Conservation (phyloP, 2,329 filamentous ascomycete genomes). For the Claviceps citrina region DNA sequence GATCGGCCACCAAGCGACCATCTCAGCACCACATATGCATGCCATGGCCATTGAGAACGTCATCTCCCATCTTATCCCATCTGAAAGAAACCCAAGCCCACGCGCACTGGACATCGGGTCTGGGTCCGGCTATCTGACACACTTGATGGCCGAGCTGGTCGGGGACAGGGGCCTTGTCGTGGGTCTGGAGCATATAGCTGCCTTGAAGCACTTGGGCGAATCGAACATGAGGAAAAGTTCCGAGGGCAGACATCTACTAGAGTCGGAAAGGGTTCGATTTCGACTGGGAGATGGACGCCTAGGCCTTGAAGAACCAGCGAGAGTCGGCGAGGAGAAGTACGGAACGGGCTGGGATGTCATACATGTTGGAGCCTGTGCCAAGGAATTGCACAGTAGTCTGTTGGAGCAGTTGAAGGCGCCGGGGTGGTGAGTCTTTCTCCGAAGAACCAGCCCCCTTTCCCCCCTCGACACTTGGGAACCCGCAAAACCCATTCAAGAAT, state of each 20-base stretch:
- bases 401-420: slow-evolving; percentile 65
- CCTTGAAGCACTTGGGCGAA: slow-evolving; percentile 46
- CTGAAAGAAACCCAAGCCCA: slow-evolving; percentile 19
- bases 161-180: slow-evolving; percentile 40
- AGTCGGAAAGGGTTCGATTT: slow-evolving; percentile 51
- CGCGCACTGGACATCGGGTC: slow-evolving; percentile 60
- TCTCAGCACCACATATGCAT: slow-evolving; percentile 48
- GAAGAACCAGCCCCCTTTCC: too few species aligned
- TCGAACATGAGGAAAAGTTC: slow-evolving; percentile 50
- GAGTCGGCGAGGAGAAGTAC: slow-evolving; percentile 30
- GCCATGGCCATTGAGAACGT: slow-evolving; percentile 37
- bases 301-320: slow-evolving; percentile 36
- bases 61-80: slow-evolving; percentile 27
- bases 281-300: slow-evolving; percentile 59
- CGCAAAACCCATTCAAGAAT: too few species aligned
- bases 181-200: slow-evolving; percentile 58
- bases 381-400: slow-evolving; percentile 53
- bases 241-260: slow-evolving; percentile 44
- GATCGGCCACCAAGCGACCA: slow-evolving; percentile 41
- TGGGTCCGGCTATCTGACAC: slow-evolving; percentile 72
- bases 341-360: slow-evolving; percentile 71
- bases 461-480: too few species aligned
- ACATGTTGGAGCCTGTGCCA: slow-evolving; percentile 81
- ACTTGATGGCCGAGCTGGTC: slow-evolving; percentile 69
- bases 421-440: slow-evolving; percentile 37